Conservation (phyloP, 208 protist species). For the Acanthamoeba royreba region DNA sequence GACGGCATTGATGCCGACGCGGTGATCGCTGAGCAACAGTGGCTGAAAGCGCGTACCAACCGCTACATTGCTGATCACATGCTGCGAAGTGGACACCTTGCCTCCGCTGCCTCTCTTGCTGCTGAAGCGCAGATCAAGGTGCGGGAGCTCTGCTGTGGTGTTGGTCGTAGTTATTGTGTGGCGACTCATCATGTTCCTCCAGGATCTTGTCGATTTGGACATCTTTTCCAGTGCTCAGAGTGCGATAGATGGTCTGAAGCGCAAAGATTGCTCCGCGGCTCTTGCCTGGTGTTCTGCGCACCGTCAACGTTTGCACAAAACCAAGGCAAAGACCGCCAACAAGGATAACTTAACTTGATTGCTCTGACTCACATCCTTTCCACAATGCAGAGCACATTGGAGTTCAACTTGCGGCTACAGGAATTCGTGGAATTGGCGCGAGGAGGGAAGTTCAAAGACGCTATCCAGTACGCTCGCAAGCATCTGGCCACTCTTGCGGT, state of each 20-base stretch:
- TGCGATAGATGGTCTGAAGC: background rate
- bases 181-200: background rate
- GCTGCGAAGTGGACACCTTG: background rate
- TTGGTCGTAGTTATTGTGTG: background rate
- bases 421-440: constrained; percentile 23
- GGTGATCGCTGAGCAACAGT: background rate
- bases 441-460: background rate
- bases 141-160: background rate
- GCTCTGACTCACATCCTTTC: background rate
- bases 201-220: constrained; percentile 26
- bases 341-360: background rate
- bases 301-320: background rate
- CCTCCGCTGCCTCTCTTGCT: background rate
- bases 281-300: constrained; percentile 15
- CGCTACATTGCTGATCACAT: constrained; percentile 21
- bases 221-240: background rate
- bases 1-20: background rate
- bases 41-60: background rate
- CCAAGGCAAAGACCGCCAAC: constrained; percentile 29
- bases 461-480: constrained; percentile 45
- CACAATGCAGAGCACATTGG: background rate
- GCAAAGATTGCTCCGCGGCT: background rate
- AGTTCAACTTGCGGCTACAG: constrained; percentile 33
- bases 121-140: background rate
- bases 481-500: background rate